Conservation (phyloP, 2,329 filamentous ascomycete species). For the Didymella arachidicola region DNA sequence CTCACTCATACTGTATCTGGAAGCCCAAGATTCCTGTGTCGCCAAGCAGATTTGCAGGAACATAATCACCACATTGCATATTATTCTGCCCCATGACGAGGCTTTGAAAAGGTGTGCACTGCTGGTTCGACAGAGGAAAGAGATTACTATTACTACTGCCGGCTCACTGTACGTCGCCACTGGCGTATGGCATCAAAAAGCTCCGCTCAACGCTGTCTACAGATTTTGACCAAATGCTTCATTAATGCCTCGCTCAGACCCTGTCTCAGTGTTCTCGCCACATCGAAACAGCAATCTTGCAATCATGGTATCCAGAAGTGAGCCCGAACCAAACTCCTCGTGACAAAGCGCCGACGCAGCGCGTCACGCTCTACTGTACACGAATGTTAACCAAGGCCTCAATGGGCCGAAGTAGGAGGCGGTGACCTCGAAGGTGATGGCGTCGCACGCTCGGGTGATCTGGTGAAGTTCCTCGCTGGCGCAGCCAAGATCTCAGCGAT, state of each 20-base stretch:
- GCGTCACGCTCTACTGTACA: constrained; percentile 6
- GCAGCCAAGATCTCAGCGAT: constrained; percentile 21
- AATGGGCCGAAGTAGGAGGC: constrained; percentile 4
- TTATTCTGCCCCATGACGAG: not conserved
- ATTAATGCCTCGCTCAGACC: not conserved
- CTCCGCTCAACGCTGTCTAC: not conserved
- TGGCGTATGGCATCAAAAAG: not conserved
- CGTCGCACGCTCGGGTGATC: constrained; percentile 15
- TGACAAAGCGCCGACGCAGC: constrained; percentile 7
- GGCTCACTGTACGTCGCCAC: constrained; percentile 8
- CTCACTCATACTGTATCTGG: too few relatives aligned
- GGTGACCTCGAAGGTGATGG: constrained; percentile 12
- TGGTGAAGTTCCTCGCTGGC: constrained; percentile 14
- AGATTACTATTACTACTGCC: constrained; percentile 21
- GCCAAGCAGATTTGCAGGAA: not conserved
- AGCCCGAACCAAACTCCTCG: constrained; percentile 4
- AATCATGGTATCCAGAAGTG: constrained; percentile 15
- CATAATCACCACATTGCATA: not conserved
- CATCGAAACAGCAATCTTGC: constrained; percentile 11
- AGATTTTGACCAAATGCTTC: not conserved
- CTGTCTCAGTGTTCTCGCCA: not conserved
- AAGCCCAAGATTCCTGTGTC: not conserved
- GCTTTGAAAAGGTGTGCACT: not conserved
- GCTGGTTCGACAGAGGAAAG: constrained; percentile 4
- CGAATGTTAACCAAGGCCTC: not conserved